Evolutionary conservation across 306 rosid genomes (phyloP), one percentile per base, ranked within the genome.

Genomic region (Biancaea sappan): DNA sequence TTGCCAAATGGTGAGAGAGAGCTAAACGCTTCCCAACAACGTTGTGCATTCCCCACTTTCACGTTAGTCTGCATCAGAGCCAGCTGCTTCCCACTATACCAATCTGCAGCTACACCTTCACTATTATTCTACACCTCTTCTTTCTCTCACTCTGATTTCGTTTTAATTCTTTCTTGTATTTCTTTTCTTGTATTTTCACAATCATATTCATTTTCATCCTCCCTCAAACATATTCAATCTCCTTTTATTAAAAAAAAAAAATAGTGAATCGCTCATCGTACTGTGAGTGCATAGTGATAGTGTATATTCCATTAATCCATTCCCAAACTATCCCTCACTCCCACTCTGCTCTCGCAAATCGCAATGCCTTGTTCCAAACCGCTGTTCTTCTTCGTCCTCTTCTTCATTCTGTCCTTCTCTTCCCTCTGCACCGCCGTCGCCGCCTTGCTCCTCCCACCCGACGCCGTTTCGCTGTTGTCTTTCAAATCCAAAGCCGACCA

Each of bases 401-500:
- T 12, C 8, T 5, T 6, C 14, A 1, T 18, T 8, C 16, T 32
- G 0, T 48, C 8, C 4, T 51, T 19, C 6, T 76, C 28, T 8
- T 34, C 26, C 71, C 12, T 3, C 70, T 19, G n/a, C 41, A n/a
- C 11, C 48, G 8, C 68, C 44, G 21, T 48, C 68, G 11, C 21
- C 29, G 62, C 71, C 63, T 21, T 68, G 1, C 72, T 60, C 15
- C 70, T 77, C 0, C 86, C 89, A 0, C 67, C 91, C 67, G 98
- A 94, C 85, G 96, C 93, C 18, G 87, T 91, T n/a, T 83, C 96
- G 1, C 75, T 94, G 2, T 62, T 91, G 16, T 75, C 91, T 1
- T 94, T 94, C 86, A 91, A 94, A 50, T 81, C 86, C 4, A 72
- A 84, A 76, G 94, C 94, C n/a, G 98, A 94, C 91, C 79, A 75